Evolutionary conservation across 192 early-diverging fungal species (phyloP), one percentile per base, ranked within the genome.

Genomic region (Podila epicladia): DNA sequence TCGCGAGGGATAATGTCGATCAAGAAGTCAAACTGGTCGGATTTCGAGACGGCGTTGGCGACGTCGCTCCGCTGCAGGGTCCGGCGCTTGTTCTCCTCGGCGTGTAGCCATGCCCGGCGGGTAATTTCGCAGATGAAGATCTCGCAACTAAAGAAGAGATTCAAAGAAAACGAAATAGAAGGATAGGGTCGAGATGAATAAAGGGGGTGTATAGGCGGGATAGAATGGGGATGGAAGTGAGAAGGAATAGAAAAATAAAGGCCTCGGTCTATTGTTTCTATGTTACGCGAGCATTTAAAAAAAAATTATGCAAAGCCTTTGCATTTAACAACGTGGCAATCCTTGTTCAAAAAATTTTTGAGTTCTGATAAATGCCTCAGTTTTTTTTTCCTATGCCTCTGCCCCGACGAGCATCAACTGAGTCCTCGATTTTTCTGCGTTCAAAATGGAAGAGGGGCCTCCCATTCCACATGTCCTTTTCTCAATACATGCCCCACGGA

Each of bases 1-100:
- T 97, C 97, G 32, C 97, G 84, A 9, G 97, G 97, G n/a, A 99
- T 96, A 70, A 99, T 95, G 72, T 99, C 97, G 70, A 99, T 99
- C 73, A 99, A 84, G 73, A 99, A 99, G 71, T 99, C 97, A 84
- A 95, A 99, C 91, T 94, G 93, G 74, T 99, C 97, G 35, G 92
- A 91, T 67, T 93, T 91, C 37, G 91, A 90, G n/a, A 96, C 90
- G 1, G 97, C 97, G 48, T 88, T 91, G 32, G 95, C 94, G 9
- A 97, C 92, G 80, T 99, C 97, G 62, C 91, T 92, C 51, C 95
- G 84, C 85, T 98, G 97, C 57, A 99, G 79, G 5, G 97, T 99
- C 41, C 97, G 92, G 45, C 97, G 89, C 83, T 98, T 99, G 77
- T 96, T 96, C 75, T 98, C 96, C 82, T 99, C 97, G 7, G 97